Evolutionary conservation across 257 asterid genomes (phyloP).

Genomic region (Craterostigma plantagineum): DNA sequence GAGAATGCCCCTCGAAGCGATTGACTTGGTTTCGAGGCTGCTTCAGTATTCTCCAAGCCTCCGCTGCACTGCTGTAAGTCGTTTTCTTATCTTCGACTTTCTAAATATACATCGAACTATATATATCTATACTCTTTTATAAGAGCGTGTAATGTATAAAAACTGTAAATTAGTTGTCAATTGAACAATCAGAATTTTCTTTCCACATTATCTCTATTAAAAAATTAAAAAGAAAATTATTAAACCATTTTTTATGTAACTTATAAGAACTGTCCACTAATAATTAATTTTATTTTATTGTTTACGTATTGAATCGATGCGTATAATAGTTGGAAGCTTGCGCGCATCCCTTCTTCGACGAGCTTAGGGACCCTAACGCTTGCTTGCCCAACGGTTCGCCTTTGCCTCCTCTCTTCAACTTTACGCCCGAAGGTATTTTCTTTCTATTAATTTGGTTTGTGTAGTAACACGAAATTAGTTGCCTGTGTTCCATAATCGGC

Average conservation of each 20-base stretch:
- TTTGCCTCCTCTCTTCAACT: conserved; percentile 70
- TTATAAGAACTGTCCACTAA: no score
- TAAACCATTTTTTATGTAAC: no score
- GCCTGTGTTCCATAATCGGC: no score
- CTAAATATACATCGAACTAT: no score
- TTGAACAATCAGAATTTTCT: not conserved
- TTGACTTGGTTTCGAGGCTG: conserved; percentile 32
- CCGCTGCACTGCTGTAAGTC: conserved; percentile 30
- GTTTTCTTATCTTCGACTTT: not conserved
- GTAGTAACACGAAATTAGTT: no score
- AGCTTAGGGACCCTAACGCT: conserved; percentile 50
- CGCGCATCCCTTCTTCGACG: conserved; percentile 85
- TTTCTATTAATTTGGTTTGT: no score
- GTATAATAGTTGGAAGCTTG: conserved; percentile 73
- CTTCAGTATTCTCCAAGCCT: conserved; percentile 39
- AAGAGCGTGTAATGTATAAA: no score
- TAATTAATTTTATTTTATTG: no score
- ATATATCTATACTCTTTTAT: no score
- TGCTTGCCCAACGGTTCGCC: conserved; percentile 60
- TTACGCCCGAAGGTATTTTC: conserved; percentile 52
- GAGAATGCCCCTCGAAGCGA: conserved; percentile 28
- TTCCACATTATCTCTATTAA: no score
- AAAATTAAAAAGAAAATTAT: no score
- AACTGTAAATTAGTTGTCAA: no score
- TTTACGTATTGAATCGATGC: not conserved